Evolutionary conservation across 1,284 basidiomycete species (phyloP).

Genomic region (Peniophora sp.): DNA sequence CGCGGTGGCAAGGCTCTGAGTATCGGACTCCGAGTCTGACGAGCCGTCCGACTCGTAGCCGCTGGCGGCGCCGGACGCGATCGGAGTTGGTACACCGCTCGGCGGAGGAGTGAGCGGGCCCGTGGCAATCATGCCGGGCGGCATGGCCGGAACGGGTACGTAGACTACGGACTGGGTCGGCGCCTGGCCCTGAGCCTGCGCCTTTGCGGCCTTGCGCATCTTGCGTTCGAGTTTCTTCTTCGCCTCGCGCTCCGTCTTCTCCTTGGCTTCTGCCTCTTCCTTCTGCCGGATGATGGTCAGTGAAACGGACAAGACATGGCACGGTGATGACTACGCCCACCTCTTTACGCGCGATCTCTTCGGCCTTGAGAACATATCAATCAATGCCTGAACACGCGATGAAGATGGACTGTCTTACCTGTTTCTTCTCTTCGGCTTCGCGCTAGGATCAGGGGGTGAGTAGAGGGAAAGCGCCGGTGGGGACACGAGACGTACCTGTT

Average conservation of each 20-base stretch:
- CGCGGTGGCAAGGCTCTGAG: conserved; percentile 37
- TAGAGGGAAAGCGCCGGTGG: conserved; percentile 12
- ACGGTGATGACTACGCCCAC: conserved; percentile 15
- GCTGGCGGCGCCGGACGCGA: neutral
- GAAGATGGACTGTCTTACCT: conserved; percentile 26
- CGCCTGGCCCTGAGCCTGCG: conserved; percentile 22
- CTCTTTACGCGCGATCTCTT: conserved; percentile 33
- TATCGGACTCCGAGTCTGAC: conserved; percentile 9
- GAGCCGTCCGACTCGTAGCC: conserved; percentile 7
- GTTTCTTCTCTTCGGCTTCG: conserved; percentile 69
- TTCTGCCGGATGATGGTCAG: conserved; percentile 26
- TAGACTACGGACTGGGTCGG: neutral
- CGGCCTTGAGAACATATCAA: conserved; percentile 17
- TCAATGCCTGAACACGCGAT: neutral
- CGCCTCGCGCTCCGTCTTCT: conserved; percentile 37
- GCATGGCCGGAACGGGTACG: neutral
- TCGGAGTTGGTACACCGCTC: neutral
- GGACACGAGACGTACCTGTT: conserved; percentile 42
- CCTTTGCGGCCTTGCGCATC: conserved; percentile 20
- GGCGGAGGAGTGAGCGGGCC: conserved; percentile 4
- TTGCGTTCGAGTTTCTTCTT: conserved; percentile 44
- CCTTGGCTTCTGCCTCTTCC: conserved; percentile 41
- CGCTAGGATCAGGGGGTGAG: conserved; percentile 34
- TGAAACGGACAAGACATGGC: conserved; percentile 4
- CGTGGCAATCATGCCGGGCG: conserved; percentile 1